A percentile compares a stretch with the other conserved stretches of the same genome.
Evolutionary conservation across 2,329 filamentous ascomycete species (phyloP).

Genomic region (Hymenoscyphus occultus): DNA sequence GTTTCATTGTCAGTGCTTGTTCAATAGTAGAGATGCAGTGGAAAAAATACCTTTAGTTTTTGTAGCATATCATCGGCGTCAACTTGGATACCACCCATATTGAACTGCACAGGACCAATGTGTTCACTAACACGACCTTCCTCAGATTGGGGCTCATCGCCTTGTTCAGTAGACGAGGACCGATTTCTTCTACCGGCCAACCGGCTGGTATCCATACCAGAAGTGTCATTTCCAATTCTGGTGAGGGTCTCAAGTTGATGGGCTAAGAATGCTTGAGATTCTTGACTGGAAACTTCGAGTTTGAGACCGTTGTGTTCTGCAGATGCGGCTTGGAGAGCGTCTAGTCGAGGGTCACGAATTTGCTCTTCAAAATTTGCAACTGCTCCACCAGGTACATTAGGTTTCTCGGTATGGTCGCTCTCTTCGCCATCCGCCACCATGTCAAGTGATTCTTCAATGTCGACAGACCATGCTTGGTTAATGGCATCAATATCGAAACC

Average conservation of each 20-base stretch:
- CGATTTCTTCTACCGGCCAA: slow-evolving; percentile 26
- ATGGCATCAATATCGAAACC: slow-evolving; percentile 88
- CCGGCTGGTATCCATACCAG: slow-evolving; percentile 32
- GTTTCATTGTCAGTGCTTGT: not conserved
- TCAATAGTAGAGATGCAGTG: not conserved
- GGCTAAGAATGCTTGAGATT: slow-evolving; percentile 74
- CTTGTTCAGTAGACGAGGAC: slow-evolving; percentile 22
- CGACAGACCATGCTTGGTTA: slow-evolving; percentile 80
- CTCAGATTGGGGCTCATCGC: slow-evolving; percentile 27
- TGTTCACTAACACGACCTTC: slow-evolving; percentile 54
- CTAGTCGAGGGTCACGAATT: slow-evolving; percentile 70
- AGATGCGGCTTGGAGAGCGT: slow-evolving; percentile 55
- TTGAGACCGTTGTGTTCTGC: slow-evolving; percentile 40
- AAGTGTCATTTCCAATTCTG: slow-evolving; percentile 52
- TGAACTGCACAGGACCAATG: slow-evolving; percentile 94
- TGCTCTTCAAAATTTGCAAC: slow-evolving; percentile 75
- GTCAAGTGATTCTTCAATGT: slow-evolving; percentile 60
- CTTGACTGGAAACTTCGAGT: slow-evolving; percentile 60
- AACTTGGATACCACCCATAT: slow-evolving; percentile 95
- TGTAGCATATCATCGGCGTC: slow-evolving; percentile 93
- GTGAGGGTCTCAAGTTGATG: slow-evolving; percentile 76
- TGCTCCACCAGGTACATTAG: slow-evolving; percentile 49
- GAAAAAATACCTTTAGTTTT: slow-evolving; percentile 66
- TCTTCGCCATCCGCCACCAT: slow-evolving; percentile 26
- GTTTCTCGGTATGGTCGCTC: slow-evolving; percentile 18